phyloP scores from a whole-genome alignment of 23 red algal genomes.

The Agarophyton chilense region DNA sequence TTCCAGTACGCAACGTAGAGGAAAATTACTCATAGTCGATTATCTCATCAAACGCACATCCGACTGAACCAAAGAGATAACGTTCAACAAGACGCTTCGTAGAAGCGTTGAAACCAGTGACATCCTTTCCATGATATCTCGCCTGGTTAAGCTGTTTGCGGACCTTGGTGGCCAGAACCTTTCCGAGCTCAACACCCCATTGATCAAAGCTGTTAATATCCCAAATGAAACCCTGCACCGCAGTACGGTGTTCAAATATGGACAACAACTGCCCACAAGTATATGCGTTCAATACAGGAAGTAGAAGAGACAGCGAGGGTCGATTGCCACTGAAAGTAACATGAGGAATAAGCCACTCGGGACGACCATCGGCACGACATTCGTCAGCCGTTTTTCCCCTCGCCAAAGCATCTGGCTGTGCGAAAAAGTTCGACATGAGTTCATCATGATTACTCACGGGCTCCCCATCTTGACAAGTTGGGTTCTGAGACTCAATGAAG shows the following conservation, averaged over 20 bases:
- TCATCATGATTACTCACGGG: too few species aligned
- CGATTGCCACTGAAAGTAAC: slow-evolving; percentile 91
- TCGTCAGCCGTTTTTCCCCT: slow-evolving; percentile 83
- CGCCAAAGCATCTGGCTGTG: too few species aligned
- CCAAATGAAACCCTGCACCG: slow-evolving; percentile 98
- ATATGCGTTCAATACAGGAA: slow-evolving; percentile 82
- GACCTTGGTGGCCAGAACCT: slow-evolving; percentile 94
- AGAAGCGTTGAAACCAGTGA: slow-evolving; percentile 84
- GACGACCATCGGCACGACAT: slow-evolving; percentile 76
- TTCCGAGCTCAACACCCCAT: slow-evolving; percentile 98
- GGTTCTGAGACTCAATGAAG: too few species aligned
- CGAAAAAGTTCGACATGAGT: too few species aligned
- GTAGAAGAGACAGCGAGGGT: slow-evolving; percentile 74
- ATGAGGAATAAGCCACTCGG: slow-evolving; percentile 85
- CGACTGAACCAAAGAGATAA: slow-evolving; percentile 82
- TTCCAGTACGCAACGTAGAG: not conserved
- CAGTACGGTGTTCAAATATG: slow-evolving; percentile 96
- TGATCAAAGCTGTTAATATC: slow-evolving; percentile 99
- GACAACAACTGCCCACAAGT: slow-evolving; percentile 89
- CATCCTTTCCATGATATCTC: slow-evolving; percentile 70
- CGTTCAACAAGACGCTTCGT: slow-evolving; percentile 74
- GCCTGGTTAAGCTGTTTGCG: slow-evolving; percentile 83
- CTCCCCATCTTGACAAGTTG: too few species aligned
- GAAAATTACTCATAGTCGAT: slow-evolving; percentile 53
- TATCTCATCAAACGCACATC: slow-evolving; percentile 81